Conservation (phyloP, 768 basidiomycete genomes). For the Myochromella boudieri region DNA sequence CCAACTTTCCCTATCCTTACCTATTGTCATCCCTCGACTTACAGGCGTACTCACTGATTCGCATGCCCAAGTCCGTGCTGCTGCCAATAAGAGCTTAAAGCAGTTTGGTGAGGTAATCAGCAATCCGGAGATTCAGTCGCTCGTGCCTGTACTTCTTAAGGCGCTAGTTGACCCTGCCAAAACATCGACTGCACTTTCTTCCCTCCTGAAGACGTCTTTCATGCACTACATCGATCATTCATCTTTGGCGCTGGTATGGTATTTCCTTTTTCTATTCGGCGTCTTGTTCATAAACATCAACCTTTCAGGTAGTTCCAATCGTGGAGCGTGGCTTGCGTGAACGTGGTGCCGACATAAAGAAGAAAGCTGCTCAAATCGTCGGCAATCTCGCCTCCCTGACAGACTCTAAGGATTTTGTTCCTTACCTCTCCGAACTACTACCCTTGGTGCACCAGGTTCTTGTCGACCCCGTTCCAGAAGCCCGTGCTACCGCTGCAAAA, state of each 20-base stretch:
- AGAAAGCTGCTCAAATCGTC: conserved; percentile 94
- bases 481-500: conserved; percentile 95
- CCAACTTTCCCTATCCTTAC: conserved; percentile 91
- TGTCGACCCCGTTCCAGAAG: conserved; percentile 97
- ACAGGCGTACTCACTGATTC: conserved; percentile 96
- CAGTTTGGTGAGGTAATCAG: conserved; percentile 98
- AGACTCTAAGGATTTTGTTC: conserved; percentile 89
- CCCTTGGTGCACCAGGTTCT: conserved; percentile 92
- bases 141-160: conserved; percentile 88
- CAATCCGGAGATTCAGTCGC: conserved; percentile 93
- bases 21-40: conserved; percentile 94
- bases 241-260: conserved; percentile 82
- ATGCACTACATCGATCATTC: conserved; percentile 98
- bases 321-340: conserved; percentile 91
- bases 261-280: not conserved
- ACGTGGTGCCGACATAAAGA: conserved; percentile 91
- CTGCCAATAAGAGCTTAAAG: conserved; percentile 95
- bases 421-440: conserved; percentile 85
- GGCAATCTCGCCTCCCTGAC: conserved; percentile 94
- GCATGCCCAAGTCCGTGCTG: conserved; percentile 89
- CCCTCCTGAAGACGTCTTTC: conserved; percentile 91
- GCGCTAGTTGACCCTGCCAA: conserved; percentile 94
- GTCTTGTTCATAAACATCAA: not conserved
- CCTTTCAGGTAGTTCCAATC: conserved; percentile 82
- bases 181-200: conserved; percentile 81